phyloP scores from a whole-genome alignment of 2,329 filamentous ascomycete genomes.

The Sclerotinia subarctica region DNA sequence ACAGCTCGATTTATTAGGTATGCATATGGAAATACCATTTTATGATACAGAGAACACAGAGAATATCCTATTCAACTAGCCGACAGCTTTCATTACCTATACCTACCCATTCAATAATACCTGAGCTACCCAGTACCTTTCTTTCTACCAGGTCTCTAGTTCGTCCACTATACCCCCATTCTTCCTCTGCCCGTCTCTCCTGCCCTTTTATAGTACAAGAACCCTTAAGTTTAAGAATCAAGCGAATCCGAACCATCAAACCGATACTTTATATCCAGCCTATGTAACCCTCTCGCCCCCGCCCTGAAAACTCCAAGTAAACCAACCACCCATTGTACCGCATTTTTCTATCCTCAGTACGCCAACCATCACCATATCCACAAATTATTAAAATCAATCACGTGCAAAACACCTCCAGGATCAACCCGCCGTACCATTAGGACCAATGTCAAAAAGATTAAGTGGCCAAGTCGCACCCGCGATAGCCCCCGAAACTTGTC shows the following conservation, averaged over 20 bases:
- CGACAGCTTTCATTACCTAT: not conserved
- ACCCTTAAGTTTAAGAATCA: not conserved
- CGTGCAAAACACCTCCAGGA: too few relatives aligned
- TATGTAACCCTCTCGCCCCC: too few relatives aligned
- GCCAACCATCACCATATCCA: not conserved
- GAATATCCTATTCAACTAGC: too few relatives aligned
- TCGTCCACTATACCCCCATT: too few relatives aligned
- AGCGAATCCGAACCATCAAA: not conserved
- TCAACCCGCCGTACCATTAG: conserved; percentile 5
- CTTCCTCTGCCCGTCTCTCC: not conserved
- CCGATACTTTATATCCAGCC: not conserved
- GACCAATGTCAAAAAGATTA: conserved; percentile 31
- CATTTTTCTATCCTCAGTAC: not conserved
- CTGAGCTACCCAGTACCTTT: not conserved
- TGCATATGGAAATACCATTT: too few relatives aligned
- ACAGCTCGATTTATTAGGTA: too few relatives aligned
- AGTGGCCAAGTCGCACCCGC: conserved; percentile 28
- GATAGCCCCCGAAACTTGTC: conserved; percentile 11
- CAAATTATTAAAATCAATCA: not conserved
- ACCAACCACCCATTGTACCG: not conserved
- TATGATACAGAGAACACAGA: too few relatives aligned
- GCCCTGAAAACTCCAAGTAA: not conserved
- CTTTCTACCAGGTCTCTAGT: not conserved
- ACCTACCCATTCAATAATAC: not conserved
- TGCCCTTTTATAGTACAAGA: not conserved